Conservation (phyloP, 2,329 filamentous ascomycete species). For the Dactylellina haptotyla region DNA sequence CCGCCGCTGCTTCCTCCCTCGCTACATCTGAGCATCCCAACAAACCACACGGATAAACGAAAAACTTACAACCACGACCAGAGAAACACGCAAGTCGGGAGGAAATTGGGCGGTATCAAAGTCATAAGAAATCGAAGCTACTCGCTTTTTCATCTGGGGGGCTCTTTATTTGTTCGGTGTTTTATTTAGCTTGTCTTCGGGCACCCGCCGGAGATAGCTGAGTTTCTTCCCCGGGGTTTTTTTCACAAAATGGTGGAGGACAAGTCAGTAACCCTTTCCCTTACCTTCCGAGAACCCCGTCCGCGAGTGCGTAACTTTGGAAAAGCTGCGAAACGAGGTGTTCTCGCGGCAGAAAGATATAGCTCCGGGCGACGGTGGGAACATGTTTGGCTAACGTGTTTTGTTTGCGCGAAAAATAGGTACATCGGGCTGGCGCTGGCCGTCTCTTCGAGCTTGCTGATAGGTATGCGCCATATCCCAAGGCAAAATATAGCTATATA, state of each 20-base stretch:
- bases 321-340: neutral
- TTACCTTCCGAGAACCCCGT: neutral
- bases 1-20: neutral
- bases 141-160: too few species aligned
- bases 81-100: too few species aligned
- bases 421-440: slow-evolving; percentile 80
- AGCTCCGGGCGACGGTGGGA: neutral
- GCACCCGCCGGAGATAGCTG: slow-evolving; percentile 11
- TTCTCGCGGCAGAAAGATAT: slow-evolving; percentile 22
- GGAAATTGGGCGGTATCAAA: neutral
- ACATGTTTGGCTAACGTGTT: slow-evolving; percentile 28
- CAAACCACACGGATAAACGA: neutral
- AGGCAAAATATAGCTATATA: slow-evolving; percentile 1
- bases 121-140: too few species aligned
- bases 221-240: slow-evolving; percentile 37
- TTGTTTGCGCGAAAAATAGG: slow-evolving; percentile 64
- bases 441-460: slow-evolving; percentile 78
- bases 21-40: too few species aligned
- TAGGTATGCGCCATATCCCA: slow-evolving; percentile 68
- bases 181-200: slow-evolving; percentile 8
- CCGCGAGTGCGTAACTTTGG: too few species aligned
- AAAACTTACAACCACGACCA: neutral
- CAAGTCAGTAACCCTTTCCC: slow-evolving; percentile 61
- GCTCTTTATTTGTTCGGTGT: too few species aligned
- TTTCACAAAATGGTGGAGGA: slow-evolving; percentile 64